These are phyloP conservation scores for Endocalyx cinctus DNA, from an alignment of 2,329 filamentous ascomycete genomes.

Conservation along the genomic window DNA sequence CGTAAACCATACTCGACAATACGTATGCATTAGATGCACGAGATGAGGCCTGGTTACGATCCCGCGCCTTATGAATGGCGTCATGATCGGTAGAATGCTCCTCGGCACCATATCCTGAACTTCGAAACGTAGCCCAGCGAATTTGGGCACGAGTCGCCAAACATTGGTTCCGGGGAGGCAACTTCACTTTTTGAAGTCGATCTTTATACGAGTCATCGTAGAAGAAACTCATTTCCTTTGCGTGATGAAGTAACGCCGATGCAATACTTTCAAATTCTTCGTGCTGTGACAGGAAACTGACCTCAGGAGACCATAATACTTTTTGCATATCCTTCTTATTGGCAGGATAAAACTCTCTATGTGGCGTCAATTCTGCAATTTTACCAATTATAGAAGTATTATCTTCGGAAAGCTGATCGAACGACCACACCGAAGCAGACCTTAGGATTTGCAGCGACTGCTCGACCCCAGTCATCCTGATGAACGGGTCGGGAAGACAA, in stretches of 20 bases:
- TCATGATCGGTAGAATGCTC: slow-evolving; percentile 25
- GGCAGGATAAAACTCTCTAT: slow-evolving; percentile 39
- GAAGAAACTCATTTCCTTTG: slow-evolving; percentile 24
- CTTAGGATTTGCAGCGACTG: slow-evolving; percentile 43
- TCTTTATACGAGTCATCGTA: slow-evolving; percentile 11
- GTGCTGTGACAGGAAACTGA: slow-evolving; percentile 42
- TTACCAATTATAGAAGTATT: slow-evolving; percentile 30
- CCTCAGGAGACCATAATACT: slow-evolving; percentile 34
- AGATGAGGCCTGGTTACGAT: slow-evolving; percentile 11
- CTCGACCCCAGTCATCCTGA: slow-evolving; percentile 48
- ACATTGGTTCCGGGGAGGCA: background rate
- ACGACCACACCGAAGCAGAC: slow-evolving; percentile 47
- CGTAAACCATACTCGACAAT: slow-evolving; percentile 7
- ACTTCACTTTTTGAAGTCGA: background rate
- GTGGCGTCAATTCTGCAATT: slow-evolving; percentile 38
- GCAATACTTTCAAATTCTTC: slow-evolving; percentile 34
- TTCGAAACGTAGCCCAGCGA: slow-evolving; percentile 14
- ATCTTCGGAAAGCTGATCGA: slow-evolving; percentile 31
- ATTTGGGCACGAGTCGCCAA: slow-evolving; percentile 11
- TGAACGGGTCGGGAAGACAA: slow-evolving; percentile 46
- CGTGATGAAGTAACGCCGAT: slow-evolving; percentile 29
- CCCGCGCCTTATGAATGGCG: slow-evolving; percentile 26
- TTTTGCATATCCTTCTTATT: slow-evolving; percentile 41
- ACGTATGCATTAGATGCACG: slow-evolving; percentile 2
- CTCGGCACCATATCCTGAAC: slow-evolving; percentile 33